These are phyloP conservation scores for Calonectria pseudoturangicola DNA, from an alignment of 2,329 filamentous ascomycete genomes.

Conservation along the genomic window DNA sequence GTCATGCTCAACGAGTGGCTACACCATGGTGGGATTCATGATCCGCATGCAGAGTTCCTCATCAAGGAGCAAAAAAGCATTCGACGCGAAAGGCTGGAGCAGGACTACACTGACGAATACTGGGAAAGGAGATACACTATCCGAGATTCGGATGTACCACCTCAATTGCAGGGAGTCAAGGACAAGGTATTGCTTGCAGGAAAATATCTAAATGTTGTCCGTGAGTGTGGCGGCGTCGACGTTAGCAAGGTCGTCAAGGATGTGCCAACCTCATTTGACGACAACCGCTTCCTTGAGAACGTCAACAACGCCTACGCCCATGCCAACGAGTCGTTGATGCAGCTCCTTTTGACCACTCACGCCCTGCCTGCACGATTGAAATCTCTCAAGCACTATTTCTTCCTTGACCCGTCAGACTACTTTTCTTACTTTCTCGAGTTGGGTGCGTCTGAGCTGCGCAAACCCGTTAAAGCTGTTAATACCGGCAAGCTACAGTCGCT, in stretches of 20 bases:
- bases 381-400: conserved; percentile 99
- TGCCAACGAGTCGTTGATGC: conserved; percentile 94
- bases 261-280: conserved; percentile 94
- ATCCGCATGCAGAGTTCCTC: conserved; percentile 94
- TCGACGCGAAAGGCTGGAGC: conserved; percentile 89
- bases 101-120: conserved; percentile 99
- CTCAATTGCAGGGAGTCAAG: conserved; percentile 91
- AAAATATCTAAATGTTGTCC: conserved; percentile 98
- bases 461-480: conserved; percentile 91
- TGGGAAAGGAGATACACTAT: conserved; percentile 99
- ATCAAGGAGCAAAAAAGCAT: conserved; percentile 98
- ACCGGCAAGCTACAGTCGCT: conserved; percentile 94
- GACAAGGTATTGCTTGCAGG: conserved; percentile 96
- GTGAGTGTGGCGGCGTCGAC: conserved; percentile 97
- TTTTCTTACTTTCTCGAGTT: conserved; percentile 98
- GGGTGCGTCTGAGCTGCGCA: conserved; percentile 90
- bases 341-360: conserved; percentile 93
- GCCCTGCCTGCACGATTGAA: conserved; percentile 89
- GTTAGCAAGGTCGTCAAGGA: conserved; percentile 91
- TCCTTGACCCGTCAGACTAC: conserved; percentile 97
- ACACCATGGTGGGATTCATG: conserved; percentile 95
- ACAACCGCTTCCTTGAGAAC: conserved; percentile 93
- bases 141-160: conserved; percentile 91
- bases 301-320: conserved; percentile 96
- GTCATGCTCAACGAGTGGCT: conserved; percentile 99